A percentile compares a stretch with the other conserved stretches of the same genome.
These are phyloP conservation scores for Boechera divaricarpa DNA, from an alignment of 345 rosid species.

Conservation along the genomic window DNA sequence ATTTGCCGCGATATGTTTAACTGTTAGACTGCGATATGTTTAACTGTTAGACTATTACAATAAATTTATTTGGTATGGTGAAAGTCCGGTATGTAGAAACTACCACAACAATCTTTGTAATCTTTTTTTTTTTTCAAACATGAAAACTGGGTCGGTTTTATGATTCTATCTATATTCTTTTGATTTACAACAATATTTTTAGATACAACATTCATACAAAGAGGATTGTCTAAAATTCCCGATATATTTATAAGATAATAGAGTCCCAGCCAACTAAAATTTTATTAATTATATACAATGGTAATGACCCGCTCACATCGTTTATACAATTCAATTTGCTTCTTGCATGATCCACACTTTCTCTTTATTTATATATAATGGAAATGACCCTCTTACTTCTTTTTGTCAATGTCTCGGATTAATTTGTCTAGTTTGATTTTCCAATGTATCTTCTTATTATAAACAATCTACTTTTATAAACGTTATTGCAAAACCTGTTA, in stretches of 20 bases:
- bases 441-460: background rate
- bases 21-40: no score
- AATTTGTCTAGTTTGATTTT: background rate
- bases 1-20: no score
- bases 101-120: background rate
- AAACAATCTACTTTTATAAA: no score
- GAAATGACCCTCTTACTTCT: background rate
- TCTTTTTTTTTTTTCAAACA: background rate
- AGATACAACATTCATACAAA: background rate
- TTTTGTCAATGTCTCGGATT: background rate
- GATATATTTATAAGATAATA: background rate
- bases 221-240: background rate
- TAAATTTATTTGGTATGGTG: no score
- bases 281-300: background rate
- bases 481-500: background rate
- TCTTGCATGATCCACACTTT: background rate
- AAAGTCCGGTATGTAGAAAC: no score
- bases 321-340: background rate
- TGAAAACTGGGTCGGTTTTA: background rate
- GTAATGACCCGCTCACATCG: background rate
- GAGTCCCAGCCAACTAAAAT: slow-evolving; percentile 17
- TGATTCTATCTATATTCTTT: background rate
- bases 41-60: no score
- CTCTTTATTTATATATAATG: background rate
- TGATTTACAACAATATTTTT: background rate